These are phyloP conservation scores for Dovyalis caffra DNA, from an alignment of 345 rosid genomes.

Conservation along the genomic window DNA sequence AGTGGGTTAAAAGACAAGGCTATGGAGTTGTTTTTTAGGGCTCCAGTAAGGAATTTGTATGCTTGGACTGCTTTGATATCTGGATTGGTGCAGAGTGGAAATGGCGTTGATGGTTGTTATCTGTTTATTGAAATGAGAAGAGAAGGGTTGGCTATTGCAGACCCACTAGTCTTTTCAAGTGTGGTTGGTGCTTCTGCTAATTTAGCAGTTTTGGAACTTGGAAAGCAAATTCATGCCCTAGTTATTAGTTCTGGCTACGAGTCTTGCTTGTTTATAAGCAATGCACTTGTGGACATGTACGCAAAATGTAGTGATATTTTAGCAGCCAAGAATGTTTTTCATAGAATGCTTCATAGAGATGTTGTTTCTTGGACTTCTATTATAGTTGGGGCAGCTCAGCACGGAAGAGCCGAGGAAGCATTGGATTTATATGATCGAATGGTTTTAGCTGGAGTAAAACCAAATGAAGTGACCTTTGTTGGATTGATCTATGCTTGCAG, in stretches of 20 bases:
- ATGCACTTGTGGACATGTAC: constrained; percentile 78
- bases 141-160: constrained; percentile 57
- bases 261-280: constrained; percentile 62
- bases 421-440: constrained; percentile 59
- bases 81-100: constrained; percentile 74
- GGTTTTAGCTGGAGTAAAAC: constrained; percentile 61
- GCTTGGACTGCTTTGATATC: constrained; percentile 74
- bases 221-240: constrained; percentile 66
- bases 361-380: constrained; percentile 84
- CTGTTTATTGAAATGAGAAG: constrained; percentile 70
- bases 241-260: constrained; percentile 50
- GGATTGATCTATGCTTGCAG: constrained; percentile 83
- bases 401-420: constrained; percentile 65
- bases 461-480: constrained; percentile 75
- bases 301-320: constrained; percentile 75
- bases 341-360: constrained; percentile 49
- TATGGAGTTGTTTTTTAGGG: constrained; percentile 38
- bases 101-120: constrained; percentile 49
- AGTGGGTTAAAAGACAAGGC: constrained; percentile 62
- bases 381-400: constrained; percentile 80
- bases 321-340: constrained; percentile 54
- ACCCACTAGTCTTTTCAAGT: constrained; percentile 77
- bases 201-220: constrained; percentile 54
- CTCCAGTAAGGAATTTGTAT: constrained; percentile 51
- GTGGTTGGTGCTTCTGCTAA: constrained; percentile 72